Base-by-base conservation (phyloP, 768 basidiomycete species). In the Leccinum incarnatum region DNA sequence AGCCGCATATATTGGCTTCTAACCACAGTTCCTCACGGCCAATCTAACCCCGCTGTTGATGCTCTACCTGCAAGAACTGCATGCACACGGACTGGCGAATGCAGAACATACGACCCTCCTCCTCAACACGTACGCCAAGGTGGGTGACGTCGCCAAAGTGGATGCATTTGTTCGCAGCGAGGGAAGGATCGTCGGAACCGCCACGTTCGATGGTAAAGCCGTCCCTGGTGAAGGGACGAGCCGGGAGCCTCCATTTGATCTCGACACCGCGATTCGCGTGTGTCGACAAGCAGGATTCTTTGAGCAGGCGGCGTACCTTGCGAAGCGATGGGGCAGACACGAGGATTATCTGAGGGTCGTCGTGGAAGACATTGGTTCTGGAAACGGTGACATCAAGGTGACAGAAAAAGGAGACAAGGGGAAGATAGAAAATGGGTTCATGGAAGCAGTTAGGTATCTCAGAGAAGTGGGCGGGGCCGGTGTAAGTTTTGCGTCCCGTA, bases 201-300 rank as follows among this genome's bases (percentile, higher is more conserved):
- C 57, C 15, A 58, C 62, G 3, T 63, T 66, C 17, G 70, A 64
- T 36, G 62, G 63, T 0, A 69, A 55, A 32, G 51, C 53, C 0
- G 56, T 54, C 3, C 67, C 72, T 0, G 72, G 74, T 15, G 78
- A 76, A 17, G 77, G 80, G 21, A 78, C 81, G 46, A 69, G 75
- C 10, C 79, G 78, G 51, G 94, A 95, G 68, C 81, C 96, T 4
- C 97, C 96, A 0, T 99, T 98, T 69, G 97, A 98, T 70, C 81
- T 99, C 46, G 94, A 96, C 61, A 99, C 97, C 0, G 97, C 95
- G 0, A 98, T 99, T 54, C 84, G 94, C 3, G 96, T 98, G 29
- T 98, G 95, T 67, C 83, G 97, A 27, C 96, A 98, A 72, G 96
- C 95, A 2, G 93, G 94, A 0, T 98, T 96, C 72, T 97, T 92